Evolutionary conservation across 2,329 filamentous ascomycete species (phyloP).

Genomic region (Madurella fahalii): DNA sequence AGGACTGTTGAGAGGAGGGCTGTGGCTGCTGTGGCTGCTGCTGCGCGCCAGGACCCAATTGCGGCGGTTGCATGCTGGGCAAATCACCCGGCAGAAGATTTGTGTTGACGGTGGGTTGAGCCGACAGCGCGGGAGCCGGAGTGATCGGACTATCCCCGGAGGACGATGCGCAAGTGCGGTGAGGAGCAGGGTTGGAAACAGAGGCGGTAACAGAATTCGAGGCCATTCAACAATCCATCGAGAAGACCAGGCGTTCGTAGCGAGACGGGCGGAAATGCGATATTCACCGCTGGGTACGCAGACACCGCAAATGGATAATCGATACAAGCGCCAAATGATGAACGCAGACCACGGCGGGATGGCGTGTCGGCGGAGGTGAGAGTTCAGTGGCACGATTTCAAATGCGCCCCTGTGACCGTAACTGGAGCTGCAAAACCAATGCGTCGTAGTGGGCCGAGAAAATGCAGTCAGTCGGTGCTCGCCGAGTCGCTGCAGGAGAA

Average conservation of each 20-base stretch:
- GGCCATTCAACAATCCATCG: conserved; percentile 34
- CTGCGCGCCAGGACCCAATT: conserved; percentile 27
- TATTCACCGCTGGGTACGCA: neutral
- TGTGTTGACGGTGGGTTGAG: conserved; percentile 3
- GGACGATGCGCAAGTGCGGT: conserved; percentile 26
- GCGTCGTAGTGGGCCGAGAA: conserved; percentile 21
- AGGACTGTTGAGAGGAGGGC: conserved; percentile 52
- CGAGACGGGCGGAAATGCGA: neutral
- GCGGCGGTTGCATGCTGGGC: conserved; percentile 25
- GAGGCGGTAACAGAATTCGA: conserved; percentile 35
- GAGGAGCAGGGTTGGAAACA: conserved; percentile 19
- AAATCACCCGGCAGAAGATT: neutral
- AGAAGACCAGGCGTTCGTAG: conserved; percentile 1
- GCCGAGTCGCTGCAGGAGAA: conserved; percentile 17
- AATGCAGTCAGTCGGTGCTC: neutral
- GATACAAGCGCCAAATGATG: neutral
- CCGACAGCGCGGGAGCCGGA: conserved; percentile 14
- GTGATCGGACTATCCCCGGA: conserved; percentile 19
- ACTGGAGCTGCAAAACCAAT: conserved; percentile 9
- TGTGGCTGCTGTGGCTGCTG: conserved; percentile 35
- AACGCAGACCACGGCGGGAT: neutral
- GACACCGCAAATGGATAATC: neutral
- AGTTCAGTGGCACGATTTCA: neutral
- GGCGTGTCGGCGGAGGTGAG: neutral
- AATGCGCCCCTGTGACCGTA: conserved; percentile 2